phyloP scores from a whole-genome alignment of 192 early-diverging fungal species.

The Spizellomyces sp. region DNA sequence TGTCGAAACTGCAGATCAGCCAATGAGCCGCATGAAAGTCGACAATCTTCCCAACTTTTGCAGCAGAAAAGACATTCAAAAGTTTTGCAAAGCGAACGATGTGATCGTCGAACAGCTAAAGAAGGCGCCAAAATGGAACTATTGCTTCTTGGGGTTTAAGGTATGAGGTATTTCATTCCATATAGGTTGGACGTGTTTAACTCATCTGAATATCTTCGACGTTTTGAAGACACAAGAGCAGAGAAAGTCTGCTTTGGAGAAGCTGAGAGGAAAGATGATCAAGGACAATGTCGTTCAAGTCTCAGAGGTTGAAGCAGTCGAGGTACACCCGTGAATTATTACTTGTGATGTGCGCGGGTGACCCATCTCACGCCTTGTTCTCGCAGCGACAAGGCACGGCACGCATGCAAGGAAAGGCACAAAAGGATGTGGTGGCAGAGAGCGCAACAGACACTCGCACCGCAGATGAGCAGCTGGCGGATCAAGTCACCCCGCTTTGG shows the following conservation, averaged over 20 bases:
- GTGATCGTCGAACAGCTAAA: conserved; percentile 28
- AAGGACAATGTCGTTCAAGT: conserved; percentile 30
- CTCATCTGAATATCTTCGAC: background rate
- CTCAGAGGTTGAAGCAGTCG: conserved; percentile 16
- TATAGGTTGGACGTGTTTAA: background rate
- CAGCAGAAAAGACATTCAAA: conserved; percentile 21
- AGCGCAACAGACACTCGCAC: conserved; percentile 45
- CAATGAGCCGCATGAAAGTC: background rate
- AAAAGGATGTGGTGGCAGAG: conserved; percentile 19
- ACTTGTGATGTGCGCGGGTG: background rate
- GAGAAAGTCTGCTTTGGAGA: conserved; percentile 26
- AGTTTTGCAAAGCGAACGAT: conserved; percentile 5
- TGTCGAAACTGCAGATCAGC: no score
- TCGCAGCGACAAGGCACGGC: background rate
- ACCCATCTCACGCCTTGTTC: no score
- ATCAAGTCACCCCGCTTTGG: conserved; percentile 74
- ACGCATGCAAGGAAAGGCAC: conserved; percentile 9
- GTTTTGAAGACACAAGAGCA: conserved; percentile 37
- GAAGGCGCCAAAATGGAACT: conserved; percentile 46
- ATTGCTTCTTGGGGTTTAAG: conserved; percentile 29
- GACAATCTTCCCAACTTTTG: conserved; percentile 12
- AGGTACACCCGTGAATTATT: background rate
- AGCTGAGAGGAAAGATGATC: conserved; percentile 26
- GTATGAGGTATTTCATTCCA: conserved; percentile 18
- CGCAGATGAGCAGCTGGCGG: conserved; percentile 62